phyloP scores from a whole-genome alignment of 2,329 filamentous ascomycete species.

The Exophiala dermatitidis region DNA sequence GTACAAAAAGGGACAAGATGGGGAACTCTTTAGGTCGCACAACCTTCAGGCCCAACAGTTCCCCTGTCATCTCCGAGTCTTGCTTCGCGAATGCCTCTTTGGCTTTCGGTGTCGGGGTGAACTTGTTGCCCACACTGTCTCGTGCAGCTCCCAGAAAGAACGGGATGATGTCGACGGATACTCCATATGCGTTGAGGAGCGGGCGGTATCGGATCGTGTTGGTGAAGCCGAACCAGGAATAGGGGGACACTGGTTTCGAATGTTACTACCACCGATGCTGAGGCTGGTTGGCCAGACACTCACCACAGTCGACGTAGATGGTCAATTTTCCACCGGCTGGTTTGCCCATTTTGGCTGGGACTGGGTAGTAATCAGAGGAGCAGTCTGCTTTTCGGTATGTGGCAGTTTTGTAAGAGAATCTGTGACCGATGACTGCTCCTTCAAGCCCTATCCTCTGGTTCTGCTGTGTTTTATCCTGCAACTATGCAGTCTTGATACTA shows the following conservation, averaged over 20 bases:
- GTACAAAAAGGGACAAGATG: conserved; percentile 20
- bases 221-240: conserved; percentile 20
- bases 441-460: too few species aligned
- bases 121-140: conserved; percentile 14
- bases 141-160: conserved; percentile 18
- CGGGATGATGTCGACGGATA: conserved; percentile 18
- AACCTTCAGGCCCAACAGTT: conserved; percentile 13
- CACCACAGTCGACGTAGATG: conserved; percentile 18
- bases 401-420: too few species aligned
- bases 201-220: conserved; percentile 15
- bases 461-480: too few species aligned
- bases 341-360: not conserved
- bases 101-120: conserved; percentile 9
- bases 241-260: conserved; percentile 11
- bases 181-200: conserved; percentile 13
- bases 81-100: conserved; percentile 15
- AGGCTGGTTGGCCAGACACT: not conserved
- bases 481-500: too few species aligned
- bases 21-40: conserved; percentile 16
- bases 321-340: conserved; percentile 17
- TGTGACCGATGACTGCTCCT: too few species aligned
- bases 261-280: not conserved
- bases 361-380: too few species aligned
- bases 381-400: too few species aligned
- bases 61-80: conserved; percentile 14